Evolutionary conservation across 257 asterid species (phyloP).

Genomic region (Solanum lycopersicoides): DNA sequence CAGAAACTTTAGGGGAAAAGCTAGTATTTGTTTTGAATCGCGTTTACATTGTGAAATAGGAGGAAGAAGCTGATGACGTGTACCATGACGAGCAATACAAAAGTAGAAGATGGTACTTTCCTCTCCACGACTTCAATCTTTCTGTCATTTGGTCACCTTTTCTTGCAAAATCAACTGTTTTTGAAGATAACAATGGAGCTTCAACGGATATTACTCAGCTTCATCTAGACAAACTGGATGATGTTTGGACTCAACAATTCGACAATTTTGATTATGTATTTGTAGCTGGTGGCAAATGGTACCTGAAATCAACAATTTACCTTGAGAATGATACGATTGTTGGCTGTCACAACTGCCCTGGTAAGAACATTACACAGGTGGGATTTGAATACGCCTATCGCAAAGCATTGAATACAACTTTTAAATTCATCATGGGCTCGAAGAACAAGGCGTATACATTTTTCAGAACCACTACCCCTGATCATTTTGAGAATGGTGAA

Average conservation of each 20-base stretch:
- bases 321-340: constrained; percentile 36
- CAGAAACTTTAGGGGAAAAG: neutral
- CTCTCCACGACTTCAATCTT: constrained; percentile 41
- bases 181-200: constrained; percentile 61
- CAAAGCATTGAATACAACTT: constrained; percentile 40
- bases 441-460: constrained; percentile 21
- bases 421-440: constrained; percentile 20
- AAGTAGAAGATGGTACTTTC: constrained; percentile 63
- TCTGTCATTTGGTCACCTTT: constrained; percentile 71
- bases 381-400: constrained; percentile 47
- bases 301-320: constrained; percentile 51
- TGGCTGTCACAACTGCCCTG: constrained; percentile 68
- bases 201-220: constrained; percentile 49
- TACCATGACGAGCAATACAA: constrained; percentile 62
- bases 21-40: neutral
- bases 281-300: constrained; percentile 76
- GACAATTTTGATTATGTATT: constrained; percentile 35
- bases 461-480: constrained; percentile 52
- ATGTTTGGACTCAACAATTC: constrained; percentile 47
- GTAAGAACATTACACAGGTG: constrained; percentile 43
- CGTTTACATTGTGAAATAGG: constrained; percentile 21
- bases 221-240: constrained; percentile 52
- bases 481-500: constrained; percentile 70
- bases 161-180: constrained; percentile 41
- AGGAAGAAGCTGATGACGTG: constrained; percentile 43